Conservation (phyloP, 2,329 filamentous ascomycete species). For the Sporothrix pseudoabietina region DNA sequence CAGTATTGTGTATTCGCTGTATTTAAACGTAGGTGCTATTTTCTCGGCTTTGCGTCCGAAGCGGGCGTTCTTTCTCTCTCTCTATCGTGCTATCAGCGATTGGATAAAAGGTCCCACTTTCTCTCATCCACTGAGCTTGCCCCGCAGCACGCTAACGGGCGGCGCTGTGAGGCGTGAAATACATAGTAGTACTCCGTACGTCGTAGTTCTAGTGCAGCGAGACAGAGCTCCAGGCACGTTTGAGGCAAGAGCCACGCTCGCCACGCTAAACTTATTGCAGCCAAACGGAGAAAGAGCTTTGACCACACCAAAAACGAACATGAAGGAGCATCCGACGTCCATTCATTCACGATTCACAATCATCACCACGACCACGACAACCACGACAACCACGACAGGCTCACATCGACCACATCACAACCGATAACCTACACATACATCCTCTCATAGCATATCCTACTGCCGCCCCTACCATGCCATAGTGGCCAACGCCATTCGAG, state of each 20-base stretch:
- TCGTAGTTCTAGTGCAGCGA: background rate
- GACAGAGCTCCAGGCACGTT: background rate
- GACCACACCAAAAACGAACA: background rate
- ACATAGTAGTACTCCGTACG: too few relatives aligned
- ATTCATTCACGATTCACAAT: conserved; percentile 3
- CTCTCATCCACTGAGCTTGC: background rate
- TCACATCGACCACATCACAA: background rate
- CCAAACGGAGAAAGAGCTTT: background rate
- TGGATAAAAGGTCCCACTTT: background rate
- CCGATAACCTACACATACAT: background rate
- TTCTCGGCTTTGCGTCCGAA: conserved; percentile 4
- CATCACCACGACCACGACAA: background rate
- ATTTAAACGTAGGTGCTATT: background rate
- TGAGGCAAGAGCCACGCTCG: background rate
- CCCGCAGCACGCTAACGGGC: conserved; percentile 25
- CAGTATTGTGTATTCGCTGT: background rate
- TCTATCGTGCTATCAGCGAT: background rate
- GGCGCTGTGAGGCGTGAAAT: conserved; percentile 13
- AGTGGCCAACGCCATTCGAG: background rate
- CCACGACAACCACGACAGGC: background rate
- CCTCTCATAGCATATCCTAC: background rate
- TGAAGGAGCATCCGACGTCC: background rate
- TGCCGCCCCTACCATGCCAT: conserved; percentile 17
- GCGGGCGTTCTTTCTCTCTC: background rate
- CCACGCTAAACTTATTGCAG: background rate